These are phyloP conservation scores for Melampsora americana DNA, from an alignment of 1,284 basidiomycete species.

Conservation along the genomic window DNA sequence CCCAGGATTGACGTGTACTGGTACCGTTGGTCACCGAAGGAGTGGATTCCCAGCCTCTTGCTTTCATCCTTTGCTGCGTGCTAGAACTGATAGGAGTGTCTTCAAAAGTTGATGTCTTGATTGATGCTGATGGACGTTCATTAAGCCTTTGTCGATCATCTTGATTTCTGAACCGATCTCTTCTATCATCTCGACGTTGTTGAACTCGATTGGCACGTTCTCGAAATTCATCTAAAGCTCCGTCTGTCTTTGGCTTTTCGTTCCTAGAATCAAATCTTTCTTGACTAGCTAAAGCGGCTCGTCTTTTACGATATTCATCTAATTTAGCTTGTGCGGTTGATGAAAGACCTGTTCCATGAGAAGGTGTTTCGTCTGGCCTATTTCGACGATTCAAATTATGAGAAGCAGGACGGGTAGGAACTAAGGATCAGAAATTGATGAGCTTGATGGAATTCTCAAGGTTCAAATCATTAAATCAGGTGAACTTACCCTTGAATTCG, in stretches of 20 bases:
- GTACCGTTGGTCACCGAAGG: slow-evolving; percentile 44
- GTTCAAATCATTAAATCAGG: slow-evolving; percentile 54
- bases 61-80: slow-evolving; percentile 45
- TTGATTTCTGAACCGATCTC: slow-evolving; percentile 34
- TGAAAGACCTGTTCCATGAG: slow-evolving; percentile 83
- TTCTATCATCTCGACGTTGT: slow-evolving; percentile 10
- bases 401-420: slow-evolving; percentile 45
- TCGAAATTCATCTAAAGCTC: slow-evolving; percentile 50
- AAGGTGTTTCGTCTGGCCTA: slow-evolving; percentile 81
- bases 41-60: slow-evolving; percentile 48
- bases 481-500: slow-evolving; percentile 60
- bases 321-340: slow-evolving; percentile 67
- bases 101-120: neutral
- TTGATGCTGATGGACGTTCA: slow-evolving; percentile 25
- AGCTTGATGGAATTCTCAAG: neutral
- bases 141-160: slow-evolving; percentile 28
- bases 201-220: slow-evolving; percentile 50
- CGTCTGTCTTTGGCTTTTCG: slow-evolving; percentile 23
- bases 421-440: slow-evolving; percentile 27
- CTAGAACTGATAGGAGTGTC: slow-evolving; percentile 1
- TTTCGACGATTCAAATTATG: slow-evolving; percentile 62
- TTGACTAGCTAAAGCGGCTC: slow-evolving; percentile 43
- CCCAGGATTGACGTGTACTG: slow-evolving; percentile 45
- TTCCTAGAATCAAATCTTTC: slow-evolving; percentile 38
- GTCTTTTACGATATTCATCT: slow-evolving; percentile 66